Percentiles rank a stretch among this genome's conserved stretches.
Conservation (phyloP, 2,329 filamentous ascomycete species). For the Penicillium hordei region DNA sequence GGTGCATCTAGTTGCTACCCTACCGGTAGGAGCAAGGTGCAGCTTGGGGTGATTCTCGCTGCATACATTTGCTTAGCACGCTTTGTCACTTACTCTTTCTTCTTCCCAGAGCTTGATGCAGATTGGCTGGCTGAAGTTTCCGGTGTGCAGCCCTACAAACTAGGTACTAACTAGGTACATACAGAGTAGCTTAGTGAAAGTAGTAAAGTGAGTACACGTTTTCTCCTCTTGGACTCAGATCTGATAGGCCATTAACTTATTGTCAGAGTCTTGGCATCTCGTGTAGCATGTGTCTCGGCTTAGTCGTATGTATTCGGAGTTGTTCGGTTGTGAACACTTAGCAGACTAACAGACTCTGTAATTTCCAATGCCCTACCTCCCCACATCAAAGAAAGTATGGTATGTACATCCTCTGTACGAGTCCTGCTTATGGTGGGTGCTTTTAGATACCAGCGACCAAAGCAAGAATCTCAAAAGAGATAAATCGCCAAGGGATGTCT, state of each 20-base stretch:
- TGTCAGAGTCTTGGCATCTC: background rate
- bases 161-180: background rate
- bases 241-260: constrained; percentile 4
- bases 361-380: background rate
- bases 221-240: background rate
- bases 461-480: constrained; percentile 2
- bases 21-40: background rate
- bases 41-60: background rate
- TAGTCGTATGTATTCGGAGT: background rate
- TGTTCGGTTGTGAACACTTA: background rate
- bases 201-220: background rate
- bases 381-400: background rate
- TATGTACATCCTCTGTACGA: background rate
- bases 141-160: background rate
- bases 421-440: background rate
- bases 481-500: background rate
- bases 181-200: background rate
- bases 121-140: background rate
- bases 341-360: background rate
- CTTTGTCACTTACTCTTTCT: background rate
- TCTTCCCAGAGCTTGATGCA: background rate
- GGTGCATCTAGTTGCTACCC: background rate
- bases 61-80: background rate
- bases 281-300: constrained; percentile 2
- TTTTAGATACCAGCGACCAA: background rate